phyloP scores from a whole-genome alignment of 257 asterid species.

The Ajuga chamaepitys region DNA sequence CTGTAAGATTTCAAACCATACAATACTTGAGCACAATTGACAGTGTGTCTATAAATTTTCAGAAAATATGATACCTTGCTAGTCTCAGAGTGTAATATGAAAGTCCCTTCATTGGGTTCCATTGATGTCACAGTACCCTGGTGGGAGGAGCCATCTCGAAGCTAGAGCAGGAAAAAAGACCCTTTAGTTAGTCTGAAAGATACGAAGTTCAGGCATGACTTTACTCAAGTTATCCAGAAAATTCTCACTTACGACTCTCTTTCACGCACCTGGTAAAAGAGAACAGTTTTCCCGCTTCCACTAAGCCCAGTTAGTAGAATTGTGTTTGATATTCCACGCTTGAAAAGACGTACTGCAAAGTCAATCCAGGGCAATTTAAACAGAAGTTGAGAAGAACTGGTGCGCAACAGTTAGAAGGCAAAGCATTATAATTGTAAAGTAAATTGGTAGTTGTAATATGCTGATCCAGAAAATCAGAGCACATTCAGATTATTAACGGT shows the following conservation, averaged over 20 bases:
- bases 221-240: background rate
- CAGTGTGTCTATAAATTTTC: background rate
- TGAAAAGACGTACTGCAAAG: constrained; percentile 46
- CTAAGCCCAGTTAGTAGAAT: constrained; percentile 64
- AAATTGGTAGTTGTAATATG: background rate
- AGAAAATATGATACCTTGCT: constrained; percentile 36
- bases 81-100: constrained; percentile 56
- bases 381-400: background rate
- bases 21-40: background rate
- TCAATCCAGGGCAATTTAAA: background rate
- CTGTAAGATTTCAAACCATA: background rate
- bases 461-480: background rate
- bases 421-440: background rate
- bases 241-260: background rate
- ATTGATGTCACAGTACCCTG: constrained; percentile 85
- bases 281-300: constrained; percentile 80
- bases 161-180: constrained; percentile 31
- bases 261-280: constrained; percentile 52
- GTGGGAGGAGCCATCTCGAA: constrained; percentile 84
- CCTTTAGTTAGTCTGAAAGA: background rate
- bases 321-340: constrained; percentile 44
- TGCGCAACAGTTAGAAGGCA: background rate
- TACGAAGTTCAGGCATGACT: background rate
- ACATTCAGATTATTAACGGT: background rate
- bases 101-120: constrained; percentile 79